Conservation (phyloP, 257 asterid genomes). For the Nicotiana tomentosiformis region DNA sequence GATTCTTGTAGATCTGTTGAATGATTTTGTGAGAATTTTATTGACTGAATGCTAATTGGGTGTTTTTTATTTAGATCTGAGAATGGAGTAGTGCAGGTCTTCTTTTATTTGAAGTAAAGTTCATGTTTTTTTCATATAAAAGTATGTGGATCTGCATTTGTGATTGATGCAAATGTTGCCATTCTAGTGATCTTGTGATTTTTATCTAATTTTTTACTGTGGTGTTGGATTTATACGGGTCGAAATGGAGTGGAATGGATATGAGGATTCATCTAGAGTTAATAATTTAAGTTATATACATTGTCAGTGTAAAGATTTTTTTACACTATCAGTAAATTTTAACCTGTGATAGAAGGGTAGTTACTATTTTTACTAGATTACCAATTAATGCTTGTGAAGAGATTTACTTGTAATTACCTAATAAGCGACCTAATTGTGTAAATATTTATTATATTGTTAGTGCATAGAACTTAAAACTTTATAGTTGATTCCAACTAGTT, state of each 20-base stretch:
- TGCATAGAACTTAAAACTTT: no score
- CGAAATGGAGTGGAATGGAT: neutral
- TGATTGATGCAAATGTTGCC: neutral
- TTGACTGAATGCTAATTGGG: conserved; percentile 29
- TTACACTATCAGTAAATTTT: no score
- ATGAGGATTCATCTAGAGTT: neutral
- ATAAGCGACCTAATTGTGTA: no score
- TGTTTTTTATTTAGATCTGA: conserved; percentile 33
- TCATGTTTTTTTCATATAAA: neutral
- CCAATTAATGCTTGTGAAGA: no score
- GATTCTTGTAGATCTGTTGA: neutral
- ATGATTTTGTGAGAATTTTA: conserved; percentile 3
- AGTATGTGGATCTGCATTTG: conserved; percentile 1
- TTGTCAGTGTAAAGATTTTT: no score
- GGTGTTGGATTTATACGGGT: neutral
- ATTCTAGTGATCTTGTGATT: neutral
- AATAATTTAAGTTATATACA: no score
- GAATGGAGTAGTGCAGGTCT: conserved; percentile 14
- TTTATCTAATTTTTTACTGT: neutral
- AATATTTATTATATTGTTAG: no score
- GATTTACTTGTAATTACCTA: no score
- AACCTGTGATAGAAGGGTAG: no score
- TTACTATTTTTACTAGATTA: no score
- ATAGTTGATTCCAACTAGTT: neutral
- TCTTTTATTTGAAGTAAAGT: neutral